phyloP scores from a whole-genome alignment of 129 eudicot genomes.

The Mikania micrantha region DNA sequence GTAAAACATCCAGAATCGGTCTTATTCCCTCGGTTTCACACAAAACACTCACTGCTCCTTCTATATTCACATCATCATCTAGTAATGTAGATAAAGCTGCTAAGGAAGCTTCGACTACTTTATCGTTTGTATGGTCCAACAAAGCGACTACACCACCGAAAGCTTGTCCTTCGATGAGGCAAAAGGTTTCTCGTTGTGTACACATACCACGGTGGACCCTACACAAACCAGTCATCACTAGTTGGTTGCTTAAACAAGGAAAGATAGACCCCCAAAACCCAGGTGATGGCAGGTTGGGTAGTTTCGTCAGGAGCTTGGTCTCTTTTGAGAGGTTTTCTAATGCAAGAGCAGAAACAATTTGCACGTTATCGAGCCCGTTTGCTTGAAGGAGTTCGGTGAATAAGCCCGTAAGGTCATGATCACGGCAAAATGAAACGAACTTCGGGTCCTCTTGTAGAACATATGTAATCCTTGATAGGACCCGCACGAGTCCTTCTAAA shows the following conservation, averaged over 20 bases:
- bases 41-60: conserved; percentile 57
- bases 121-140: conserved; percentile 70
- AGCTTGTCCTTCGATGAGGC: conserved; percentile 74
- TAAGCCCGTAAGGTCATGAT: conserved; percentile 48
- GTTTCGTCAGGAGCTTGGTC: conserved; percentile 49
- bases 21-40: conserved; percentile 63
- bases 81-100: conserved; percentile 71
- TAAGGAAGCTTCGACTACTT: conserved; percentile 77
- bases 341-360: conserved; percentile 77
- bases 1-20: conserved; percentile 68
- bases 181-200: conserved; percentile 62
- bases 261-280: conserved; percentile 56
- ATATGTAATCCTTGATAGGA: conserved; percentile 71
- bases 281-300: conserved; percentile 50
- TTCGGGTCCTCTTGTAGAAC: conserved; percentile 55
- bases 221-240: conserved; percentile 59
- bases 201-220: conserved; percentile 59
- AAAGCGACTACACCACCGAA: conserved; percentile 66
- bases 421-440: conserved; percentile 52
- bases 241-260: conserved; percentile 57
- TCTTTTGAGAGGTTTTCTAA: conserved; percentile 62
- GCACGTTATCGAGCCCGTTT: conserved; percentile 78
- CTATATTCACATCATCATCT: conserved; percentile 71
- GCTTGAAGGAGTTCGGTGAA: conserved; percentile 70
- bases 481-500: conserved; percentile 79